Percentiles rank a stretch among this genome's conserved stretches.
phyloP scores from a whole-genome alignment of 768 basidiomycete genomes.

The Psilocybe subaeruginosa region DNA sequence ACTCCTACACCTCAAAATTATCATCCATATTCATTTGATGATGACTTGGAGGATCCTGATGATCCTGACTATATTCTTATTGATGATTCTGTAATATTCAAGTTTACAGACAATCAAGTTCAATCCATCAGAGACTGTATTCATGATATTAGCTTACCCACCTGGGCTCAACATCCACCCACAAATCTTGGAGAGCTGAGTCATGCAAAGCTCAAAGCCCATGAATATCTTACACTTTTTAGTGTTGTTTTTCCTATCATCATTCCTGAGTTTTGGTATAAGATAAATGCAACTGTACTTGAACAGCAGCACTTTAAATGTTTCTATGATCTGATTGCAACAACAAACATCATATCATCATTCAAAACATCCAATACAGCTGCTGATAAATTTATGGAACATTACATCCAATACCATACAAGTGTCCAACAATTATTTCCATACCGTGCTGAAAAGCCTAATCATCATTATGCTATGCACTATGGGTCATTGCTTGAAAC shows the following conservation, averaged over 20 bases:
- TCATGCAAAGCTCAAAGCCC: constrained; percentile 34
- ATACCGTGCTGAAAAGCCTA: constrained; percentile 24
- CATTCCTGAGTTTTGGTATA: constrained; percentile 31
- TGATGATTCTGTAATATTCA: neutral
- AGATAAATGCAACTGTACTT: neutral
- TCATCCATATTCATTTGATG: too few species aligned
- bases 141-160: constrained; percentile 19
- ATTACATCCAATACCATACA: constrained; percentile 26
- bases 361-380: constrained; percentile 22
- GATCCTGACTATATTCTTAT: constrained; percentile 6
- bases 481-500: constrained; percentile 27
- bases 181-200: constrained; percentile 31
- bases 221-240: constrained; percentile 19
- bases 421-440: constrained; percentile 24
- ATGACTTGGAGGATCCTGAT: neutral
- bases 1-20: too few species aligned
- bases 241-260: constrained; percentile 30
- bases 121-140: constrained; percentile 16
- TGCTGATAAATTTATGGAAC: constrained; percentile 23
- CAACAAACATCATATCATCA: constrained; percentile 29
- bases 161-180: constrained; percentile 27
- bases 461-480: constrained; percentile 38
- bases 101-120: too few species aligned
- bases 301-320: neutral
- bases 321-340: constrained; percentile 20